Evolutionary conservation across 2,329 filamentous ascomycete species (phyloP).

Genomic region (Colletotrichum navitas): DNA sequence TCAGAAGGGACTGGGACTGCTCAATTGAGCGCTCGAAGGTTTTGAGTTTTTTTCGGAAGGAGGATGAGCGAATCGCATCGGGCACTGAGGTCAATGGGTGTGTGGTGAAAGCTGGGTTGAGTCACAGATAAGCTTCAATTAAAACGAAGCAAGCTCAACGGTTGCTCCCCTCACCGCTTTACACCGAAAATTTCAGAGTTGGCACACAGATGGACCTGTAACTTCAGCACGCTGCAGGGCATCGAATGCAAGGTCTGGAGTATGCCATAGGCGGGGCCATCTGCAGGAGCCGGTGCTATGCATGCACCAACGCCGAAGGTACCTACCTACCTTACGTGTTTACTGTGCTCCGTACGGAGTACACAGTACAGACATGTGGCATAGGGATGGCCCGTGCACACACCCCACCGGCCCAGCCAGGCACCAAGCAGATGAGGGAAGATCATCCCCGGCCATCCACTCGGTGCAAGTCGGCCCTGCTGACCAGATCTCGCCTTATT

Average conservation of each 20-base stretch:
- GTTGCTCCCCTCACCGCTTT: constrained; percentile 32
- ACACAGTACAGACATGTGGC: neutral
- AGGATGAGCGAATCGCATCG: constrained; percentile 2
- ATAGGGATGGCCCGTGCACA: constrained; percentile 24
- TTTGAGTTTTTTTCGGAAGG: neutral
- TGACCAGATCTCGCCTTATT: constrained; percentile 41
- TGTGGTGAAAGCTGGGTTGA: constrained; percentile 19
- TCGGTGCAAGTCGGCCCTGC: constrained; percentile 31
- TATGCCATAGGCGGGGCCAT: constrained; percentile 9
- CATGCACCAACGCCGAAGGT: neutral
- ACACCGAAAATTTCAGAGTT: constrained; percentile 42
- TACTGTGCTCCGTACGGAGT: too few species aligned
- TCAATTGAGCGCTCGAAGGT: constrained; percentile 8
- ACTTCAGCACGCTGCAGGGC: constrained; percentile 18
- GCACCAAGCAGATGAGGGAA: constrained; percentile 25
- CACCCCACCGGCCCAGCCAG: constrained; percentile 18
- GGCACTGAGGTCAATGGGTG: constrained; percentile 25
- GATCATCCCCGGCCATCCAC: constrained; percentile 41
- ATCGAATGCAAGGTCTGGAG: constrained; percentile 15
- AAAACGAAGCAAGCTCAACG: constrained; percentile 35
- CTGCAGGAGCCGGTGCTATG: constrained; percentile 30
- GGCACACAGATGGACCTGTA: constrained; percentile 7
- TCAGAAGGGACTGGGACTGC: neutral
- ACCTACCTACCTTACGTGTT: neutral
- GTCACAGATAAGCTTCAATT: constrained; percentile 36